A percentile compares a stretch with the other conserved stretches of the same genome.
Conservation (phyloP, 192 early-diverging fungal species). For the Phlyctochytrium planicorne region DNA sequence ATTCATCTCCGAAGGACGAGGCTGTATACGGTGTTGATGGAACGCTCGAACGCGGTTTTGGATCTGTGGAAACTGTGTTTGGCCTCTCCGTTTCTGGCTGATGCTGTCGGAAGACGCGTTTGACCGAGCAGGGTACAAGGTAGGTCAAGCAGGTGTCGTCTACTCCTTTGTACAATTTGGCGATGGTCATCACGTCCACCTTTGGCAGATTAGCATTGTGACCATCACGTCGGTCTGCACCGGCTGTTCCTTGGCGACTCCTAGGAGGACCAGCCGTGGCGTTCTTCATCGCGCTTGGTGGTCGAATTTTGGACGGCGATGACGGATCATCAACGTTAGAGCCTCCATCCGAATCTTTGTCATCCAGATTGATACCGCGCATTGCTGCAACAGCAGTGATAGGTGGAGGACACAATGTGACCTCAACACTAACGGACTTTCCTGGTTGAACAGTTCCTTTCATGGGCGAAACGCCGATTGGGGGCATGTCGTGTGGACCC, state of each 20-base stretch:
- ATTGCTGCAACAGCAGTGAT: slow-evolving; percentile 11
- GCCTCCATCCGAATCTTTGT: neutral
- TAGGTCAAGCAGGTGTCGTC: slow-evolving; percentile 21
- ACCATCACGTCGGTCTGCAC: neutral
- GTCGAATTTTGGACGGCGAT: neutral
- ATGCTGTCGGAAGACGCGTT: neutral
- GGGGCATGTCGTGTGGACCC: slow-evolving; percentile 9
- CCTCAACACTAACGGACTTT: slow-evolving; percentile 2
- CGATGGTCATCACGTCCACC: neutral
- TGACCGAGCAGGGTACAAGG: slow-evolving; percentile 24
- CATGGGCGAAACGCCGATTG: slow-evolving; percentile 13
- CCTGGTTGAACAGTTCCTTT: slow-evolving; percentile 21
- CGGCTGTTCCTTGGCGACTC: slow-evolving; percentile 2
- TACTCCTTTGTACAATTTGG: slow-evolving; percentile 6
- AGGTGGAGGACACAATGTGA: slow-evolving; percentile 5
- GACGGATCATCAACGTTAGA: neutral
- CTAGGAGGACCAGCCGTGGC: neutral
- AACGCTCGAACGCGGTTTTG: neutral
- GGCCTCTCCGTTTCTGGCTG: no score
- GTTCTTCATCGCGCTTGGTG: neutral
- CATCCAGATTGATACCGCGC: neutral
- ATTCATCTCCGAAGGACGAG: neutral
- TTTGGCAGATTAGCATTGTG: neutral
- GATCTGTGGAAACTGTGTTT: neutral
- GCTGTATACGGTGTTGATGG: no score